phyloP scores from a whole-genome alignment of 345 rosid genomes.

The Rhodomyrtus tomentosa region DNA sequence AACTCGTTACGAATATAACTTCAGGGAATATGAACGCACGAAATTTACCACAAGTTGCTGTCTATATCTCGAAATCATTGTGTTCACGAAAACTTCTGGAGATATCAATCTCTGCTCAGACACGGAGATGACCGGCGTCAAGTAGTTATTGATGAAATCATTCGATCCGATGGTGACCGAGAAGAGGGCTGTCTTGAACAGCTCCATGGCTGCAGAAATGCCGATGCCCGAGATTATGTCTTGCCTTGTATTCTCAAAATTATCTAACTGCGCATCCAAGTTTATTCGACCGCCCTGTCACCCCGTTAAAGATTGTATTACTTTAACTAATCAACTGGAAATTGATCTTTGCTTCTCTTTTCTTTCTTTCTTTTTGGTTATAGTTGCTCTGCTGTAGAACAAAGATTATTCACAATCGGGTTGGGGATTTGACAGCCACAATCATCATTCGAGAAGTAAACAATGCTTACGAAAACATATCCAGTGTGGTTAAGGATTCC shows the following conservation, averaged over 20 bases:
- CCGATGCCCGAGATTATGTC: slow-evolving; percentile 35
- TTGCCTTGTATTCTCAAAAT: slow-evolving; percentile 37
- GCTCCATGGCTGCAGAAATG: slow-evolving; percentile 20
- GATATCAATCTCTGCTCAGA: slow-evolving; percentile 28
- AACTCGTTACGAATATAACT: background rate
- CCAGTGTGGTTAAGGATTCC: slow-evolving; percentile 74
- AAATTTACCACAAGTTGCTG: slow-evolving; percentile 45
- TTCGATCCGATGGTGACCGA: slow-evolving; percentile 66
- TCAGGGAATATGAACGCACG: background rate
- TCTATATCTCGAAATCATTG: slow-evolving; percentile 42
- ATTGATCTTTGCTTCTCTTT: background rate
- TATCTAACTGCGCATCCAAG: slow-evolving; percentile 48
- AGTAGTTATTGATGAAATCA: slow-evolving; percentile 66
- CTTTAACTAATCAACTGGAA: background rate
- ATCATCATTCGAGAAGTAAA: background rate
- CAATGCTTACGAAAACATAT: slow-evolving; percentile 46
- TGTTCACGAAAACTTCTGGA: slow-evolving; percentile 36
- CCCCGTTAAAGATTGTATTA: background rate
- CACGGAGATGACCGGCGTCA: slow-evolving; percentile 40
- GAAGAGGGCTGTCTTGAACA: slow-evolving; percentile 27
- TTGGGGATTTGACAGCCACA: background rate
- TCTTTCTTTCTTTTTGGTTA: background rate
- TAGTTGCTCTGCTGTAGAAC: background rate
- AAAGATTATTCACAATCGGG: background rate
- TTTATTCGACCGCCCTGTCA: slow-evolving; percentile 53